Base-by-base conservation (phyloP, 805 yeast species). In the Gaillardinia entomophila region DNA sequence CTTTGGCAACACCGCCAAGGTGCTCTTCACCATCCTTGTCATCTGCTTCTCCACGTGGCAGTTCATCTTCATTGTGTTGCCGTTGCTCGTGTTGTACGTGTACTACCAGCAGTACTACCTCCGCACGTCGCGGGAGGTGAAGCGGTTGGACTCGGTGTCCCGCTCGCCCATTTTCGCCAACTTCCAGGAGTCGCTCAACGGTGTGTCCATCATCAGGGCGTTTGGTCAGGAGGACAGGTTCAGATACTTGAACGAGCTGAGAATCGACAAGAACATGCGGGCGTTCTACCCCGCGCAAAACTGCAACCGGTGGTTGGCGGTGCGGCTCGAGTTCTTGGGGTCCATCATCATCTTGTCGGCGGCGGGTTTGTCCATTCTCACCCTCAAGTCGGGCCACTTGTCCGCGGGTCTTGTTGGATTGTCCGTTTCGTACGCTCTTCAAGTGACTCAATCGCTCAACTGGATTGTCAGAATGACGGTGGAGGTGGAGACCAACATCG, bases 381-480 rank as follows among this genome's bases (percentile, higher is more conserved):
- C 87, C 15, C 68, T 88, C 44, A 71, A 64, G 33, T 66, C 73
- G 12, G 95, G 96, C 11, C 56, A 65, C 13, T 71, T 90, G 18
- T 75, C 88, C 14, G 88, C 96, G 12, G 98, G 98, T 61, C 64
- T 85, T 52, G 89, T 89, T 49, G 99, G 99, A 69, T 70, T 92
- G 48, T 82, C 96, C 15, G 83, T 92, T 47, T 82, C 95, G 29
- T 94, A 92, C 60, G 90, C 98, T 2, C 69, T 92, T 41, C 95
- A 87, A 57, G 75, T 89, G 39, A 92, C 99, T 0, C 96, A 88
- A 60, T 74, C 96, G 0, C 73, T 92, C 60, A 90, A 88, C 58
- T 90, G 97, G 97, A 87, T 92, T 60, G 97, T 92, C 19, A 76
- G 99, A 63, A 90, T 89, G 97, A 86, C 97, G 0, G 98, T 92